These are phyloP conservation scores for Epichloe hybrida DNA, from an alignment of 2,329 filamentous ascomycete genomes.

Conservation along the genomic window DNA sequence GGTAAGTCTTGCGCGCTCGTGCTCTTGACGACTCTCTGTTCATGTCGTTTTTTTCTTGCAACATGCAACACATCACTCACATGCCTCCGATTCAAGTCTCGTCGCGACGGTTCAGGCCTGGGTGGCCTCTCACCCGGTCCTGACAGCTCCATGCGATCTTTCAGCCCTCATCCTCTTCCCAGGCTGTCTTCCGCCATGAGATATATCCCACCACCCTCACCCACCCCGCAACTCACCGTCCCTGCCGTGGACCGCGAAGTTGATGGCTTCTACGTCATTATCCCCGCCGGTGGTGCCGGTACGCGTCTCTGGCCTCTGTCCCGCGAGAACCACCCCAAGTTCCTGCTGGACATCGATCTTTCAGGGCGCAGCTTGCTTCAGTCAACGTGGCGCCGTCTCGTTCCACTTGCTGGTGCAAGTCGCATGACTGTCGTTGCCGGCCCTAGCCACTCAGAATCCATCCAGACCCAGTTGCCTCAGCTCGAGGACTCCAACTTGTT, in stretches of 20 bases:
- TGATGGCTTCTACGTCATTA: conserved; percentile 15
- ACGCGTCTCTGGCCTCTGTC: conserved; percentile 16
- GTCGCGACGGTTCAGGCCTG: conserved; percentile 4
- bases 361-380: conserved; percentile 14
- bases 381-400: conserved; percentile 14
- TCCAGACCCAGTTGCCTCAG: conserved; percentile 12
- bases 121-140: conserved; percentile 2
- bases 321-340: conserved; percentile 16
- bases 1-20: conserved; percentile 5
- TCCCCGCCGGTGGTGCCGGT: conserved; percentile 15
- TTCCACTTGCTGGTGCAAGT: conserved; percentile 12
- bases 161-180: conserved; percentile 6
- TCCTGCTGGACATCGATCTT: conserved; percentile 14
- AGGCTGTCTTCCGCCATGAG: conserved; percentile 7
- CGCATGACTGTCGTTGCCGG: conserved; percentile 15
- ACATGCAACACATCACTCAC: not conserved
- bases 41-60: not conserved
- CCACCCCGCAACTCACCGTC: conserved; percentile 4
- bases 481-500: conserved; percentile 11
- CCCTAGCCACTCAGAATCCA: conserved; percentile 13
- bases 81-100: not conserved
- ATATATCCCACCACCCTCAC: conserved; percentile 7
- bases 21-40: not conserved
- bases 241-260: conserved; percentile 11
- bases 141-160: conserved; percentile 5